Base-by-base conservation (phyloP, 805 yeast genomes). In the Lipomyces mesembrius region DNA sequence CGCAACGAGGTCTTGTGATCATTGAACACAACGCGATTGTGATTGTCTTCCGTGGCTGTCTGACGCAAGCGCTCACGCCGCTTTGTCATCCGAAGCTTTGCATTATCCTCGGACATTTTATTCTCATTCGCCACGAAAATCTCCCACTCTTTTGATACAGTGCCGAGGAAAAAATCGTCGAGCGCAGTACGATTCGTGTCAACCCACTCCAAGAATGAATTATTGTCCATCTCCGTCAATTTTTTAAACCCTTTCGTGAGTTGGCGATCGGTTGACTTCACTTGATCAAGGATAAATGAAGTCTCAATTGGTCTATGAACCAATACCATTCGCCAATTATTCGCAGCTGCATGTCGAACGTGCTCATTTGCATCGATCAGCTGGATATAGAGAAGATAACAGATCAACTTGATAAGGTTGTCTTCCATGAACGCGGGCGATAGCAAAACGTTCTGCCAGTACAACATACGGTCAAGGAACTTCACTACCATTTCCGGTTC, bases 361-460 rank as follows among this genome's bases (percentile, higher is more conserved):
- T 43, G 39, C 54, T 46, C 61, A 27, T 69, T 54, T 20, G 27
- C 35, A 20, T 69, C 69, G 37, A 64, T 60, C 11, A 69, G 37
- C 27, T 55, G 60, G 20, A 65, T 37, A 55, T 68, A 69, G 8
- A 69, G 54, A 9, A 64, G 55, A 35, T 68, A 68, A 59, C 71
- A 69, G 22, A 69, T 53, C 32, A 69, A 57, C 37, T 65, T 64
- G 46, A 69, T 65, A 25, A 69, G 43, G 20, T 65, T 43, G 34
- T 65, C 72, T 25, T 69, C 71, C 14, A 46, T 60, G 27, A 60
- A 32, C 6, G 70, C 65, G 4, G 72, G 73, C 14, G 73, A 67
- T 14, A 69, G 54, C 11, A 71, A 57, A 3, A 71, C 67, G 58
- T 71, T 62, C 32, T 71, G 74, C 72, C 72, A 71, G 35, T 65